These are phyloP conservation scores for Selaginella tamariscina DNA, from an alignment of 75 land plant species.

Conservation along the genomic window DNA sequence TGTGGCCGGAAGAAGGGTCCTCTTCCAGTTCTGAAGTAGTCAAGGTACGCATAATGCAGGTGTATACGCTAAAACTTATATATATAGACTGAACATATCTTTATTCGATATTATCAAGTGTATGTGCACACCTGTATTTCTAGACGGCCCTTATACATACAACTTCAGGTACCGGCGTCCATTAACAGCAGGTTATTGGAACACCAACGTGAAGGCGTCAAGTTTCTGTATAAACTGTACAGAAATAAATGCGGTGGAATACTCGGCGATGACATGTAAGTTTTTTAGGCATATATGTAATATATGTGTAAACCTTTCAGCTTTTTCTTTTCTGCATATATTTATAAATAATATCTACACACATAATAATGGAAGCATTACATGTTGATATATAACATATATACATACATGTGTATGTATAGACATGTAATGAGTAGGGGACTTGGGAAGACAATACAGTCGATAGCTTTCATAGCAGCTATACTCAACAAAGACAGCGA, in stretches of 20 bases:
- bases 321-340: background rate
- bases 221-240: slow-evolving; percentile 65
- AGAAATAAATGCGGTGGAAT: slow-evolving; percentile 69
- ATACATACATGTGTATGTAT: too few relatives aligned
- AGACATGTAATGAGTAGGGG: too few relatives aligned
- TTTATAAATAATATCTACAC: too few relatives aligned
- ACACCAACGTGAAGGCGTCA: slow-evolving; percentile 85
- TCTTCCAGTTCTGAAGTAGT: slow-evolving; percentile 14
- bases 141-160: background rate
- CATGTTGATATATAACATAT: too few relatives aligned
- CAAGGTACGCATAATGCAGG: slow-evolving; percentile 47
- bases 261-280: slow-evolving; percentile 97
- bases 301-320: background rate
- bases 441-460: slow-evolving; percentile 87
- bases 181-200: slow-evolving; percentile 73
- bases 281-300: background rate
- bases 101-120: background rate
- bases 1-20: slow-evolving; percentile 22
- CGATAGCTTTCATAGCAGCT: slow-evolving; percentile 83
- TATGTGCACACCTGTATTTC: too few relatives aligned
- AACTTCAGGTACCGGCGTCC: slow-evolving; percentile 76
- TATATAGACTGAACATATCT: background rate
- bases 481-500: slow-evolving; percentile 36
- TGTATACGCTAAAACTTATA: slow-evolving; percentile 2
- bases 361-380: too few relatives aligned